Percentiles rank a stretch among this genome's conserved stretches.
Evolutionary conservation across 1,284 basidiomycete species (phyloP).

Genomic region (Wolfiporia cocos): DNA sequence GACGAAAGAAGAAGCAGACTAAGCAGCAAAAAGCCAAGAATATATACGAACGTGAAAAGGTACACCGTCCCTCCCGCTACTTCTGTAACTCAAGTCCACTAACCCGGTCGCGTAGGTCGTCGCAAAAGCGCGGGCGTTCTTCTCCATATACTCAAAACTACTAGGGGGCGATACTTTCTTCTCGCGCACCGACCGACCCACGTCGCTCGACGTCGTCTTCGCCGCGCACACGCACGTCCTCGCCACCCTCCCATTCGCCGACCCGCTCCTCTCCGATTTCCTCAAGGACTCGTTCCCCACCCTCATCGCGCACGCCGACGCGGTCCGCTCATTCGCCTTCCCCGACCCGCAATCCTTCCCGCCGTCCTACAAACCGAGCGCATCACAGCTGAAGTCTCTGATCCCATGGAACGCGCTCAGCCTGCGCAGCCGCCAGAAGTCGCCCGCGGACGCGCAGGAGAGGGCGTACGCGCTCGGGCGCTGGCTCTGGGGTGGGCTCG

Average conservation of each 20-base stretch:
- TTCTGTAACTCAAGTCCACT: not conserved
- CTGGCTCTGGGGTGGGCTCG: conserved; percentile 29
- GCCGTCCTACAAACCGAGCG: conserved; percentile 11
- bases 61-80: conserved; percentile 17
- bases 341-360: conserved; percentile 16
- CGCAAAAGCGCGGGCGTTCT: conserved; percentile 48
- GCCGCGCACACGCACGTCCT: conserved; percentile 65
- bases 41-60: conserved; percentile 63
- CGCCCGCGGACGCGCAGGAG: conserved; percentile 21
- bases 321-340: conserved; percentile 34
- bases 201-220: conserved; percentile 56
- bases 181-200: conserved; percentile 35
- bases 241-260: conserved; percentile 51
- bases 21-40: conserved; percentile 30
- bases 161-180: conserved; percentile 48
- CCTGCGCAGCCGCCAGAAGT: conserved; percentile 2
- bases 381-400: conserved; percentile 17
- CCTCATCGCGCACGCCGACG: conserved; percentile 49
- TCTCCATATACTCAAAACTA: conserved; percentile 54
- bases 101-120: conserved; percentile 36
- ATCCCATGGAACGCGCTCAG: conserved; percentile 14
- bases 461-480: conserved; percentile 27
- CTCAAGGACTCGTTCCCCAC: conserved; percentile 48
- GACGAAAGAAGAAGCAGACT: conserved; percentile 25
- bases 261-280: conserved; percentile 48